Evolutionary conservation across 2,329 filamentous ascomycete species (phyloP).

Genomic region (Fusarium redolens): DNA sequence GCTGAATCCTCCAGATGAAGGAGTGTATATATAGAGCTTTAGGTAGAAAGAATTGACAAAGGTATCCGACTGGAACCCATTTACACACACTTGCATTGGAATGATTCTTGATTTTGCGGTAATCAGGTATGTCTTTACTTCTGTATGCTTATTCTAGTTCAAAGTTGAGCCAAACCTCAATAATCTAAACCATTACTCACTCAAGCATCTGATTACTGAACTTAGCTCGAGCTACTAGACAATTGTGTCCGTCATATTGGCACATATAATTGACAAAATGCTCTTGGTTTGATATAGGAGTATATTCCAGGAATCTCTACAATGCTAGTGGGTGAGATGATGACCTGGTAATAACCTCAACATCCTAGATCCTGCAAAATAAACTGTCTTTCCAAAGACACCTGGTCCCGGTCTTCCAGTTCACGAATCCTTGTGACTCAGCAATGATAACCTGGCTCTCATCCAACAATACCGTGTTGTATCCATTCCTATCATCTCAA

Average conservation of each 20-base stretch:
- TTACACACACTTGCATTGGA: not conserved
- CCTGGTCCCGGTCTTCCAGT: not conserved
- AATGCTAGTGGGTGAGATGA: not conserved
- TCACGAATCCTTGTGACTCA: not conserved
- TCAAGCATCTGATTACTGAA: too few relatives aligned
- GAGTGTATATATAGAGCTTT: not conserved
- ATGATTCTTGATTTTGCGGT: not conserved
- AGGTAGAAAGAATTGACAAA: not conserved
- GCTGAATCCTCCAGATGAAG: not conserved
- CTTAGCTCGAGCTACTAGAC: too few relatives aligned
- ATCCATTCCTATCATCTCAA: too few relatives aligned
- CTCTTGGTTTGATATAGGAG: not conserved
- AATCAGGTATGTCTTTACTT: too few relatives aligned
- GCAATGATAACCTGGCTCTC: too few relatives aligned
- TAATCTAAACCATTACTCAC: too few relatives aligned
- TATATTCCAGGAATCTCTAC: not conserved
- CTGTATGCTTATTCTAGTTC: too few relatives aligned
- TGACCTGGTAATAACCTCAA: not conserved
- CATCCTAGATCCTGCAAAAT: not conserved
- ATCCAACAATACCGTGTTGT: not conserved
- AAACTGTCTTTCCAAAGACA: not conserved
- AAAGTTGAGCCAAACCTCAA: too few relatives aligned
- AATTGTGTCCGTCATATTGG: too few relatives aligned
- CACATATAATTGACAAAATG: not conserved
- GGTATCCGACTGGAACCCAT: not conserved